Evolutionary conservation across 1,139 yeast genomes (phyloP).

Genomic region (Taphrina pruni): DNA sequence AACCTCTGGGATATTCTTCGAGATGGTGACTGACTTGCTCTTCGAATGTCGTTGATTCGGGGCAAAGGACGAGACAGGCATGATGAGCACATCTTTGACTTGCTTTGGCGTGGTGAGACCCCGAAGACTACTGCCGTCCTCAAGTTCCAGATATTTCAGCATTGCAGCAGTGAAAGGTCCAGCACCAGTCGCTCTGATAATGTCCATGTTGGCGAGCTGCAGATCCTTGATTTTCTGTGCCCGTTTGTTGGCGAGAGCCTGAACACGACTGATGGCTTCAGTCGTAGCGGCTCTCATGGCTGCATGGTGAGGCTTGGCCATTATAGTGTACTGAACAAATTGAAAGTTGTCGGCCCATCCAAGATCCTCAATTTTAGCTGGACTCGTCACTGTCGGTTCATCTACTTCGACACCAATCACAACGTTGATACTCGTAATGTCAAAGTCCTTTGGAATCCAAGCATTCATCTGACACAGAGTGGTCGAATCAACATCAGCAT

Average conservation of each 20-base stretch:
- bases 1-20: conserved; percentile 52
- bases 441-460: conserved; percentile 61
- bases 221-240: conserved; percentile 58
- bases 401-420: conserved; percentile 41
- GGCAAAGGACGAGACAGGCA: conserved; percentile 82
- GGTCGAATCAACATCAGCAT: conserved; percentile 84
- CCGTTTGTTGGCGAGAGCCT: conserved; percentile 46
- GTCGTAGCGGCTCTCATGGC: conserved; percentile 80
- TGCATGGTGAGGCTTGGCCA: conserved; percentile 88
- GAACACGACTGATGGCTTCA: conserved; percentile 60
- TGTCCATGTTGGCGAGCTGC: conserved; percentile 59
- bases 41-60: conserved; percentile 85
- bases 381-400: conserved; percentile 17
- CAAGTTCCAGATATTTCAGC: conserved; percentile 64
- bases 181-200: conserved; percentile 98
- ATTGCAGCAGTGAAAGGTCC: conserved; percentile 89
- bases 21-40: conserved; percentile 65
- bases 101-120: conserved; percentile 67
- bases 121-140: conserved; percentile 52
- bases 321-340: conserved; percentile 82
- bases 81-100: conserved; percentile 80
- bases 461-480: conserved; percentile 64
- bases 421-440: conserved; percentile 18
- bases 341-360: conserved; percentile 76
- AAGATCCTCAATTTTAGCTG: conserved; percentile 63